Evolutionary conservation across 2,329 filamentous ascomycete genomes (phyloP).

Genomic region (Aspergillus costaricaensis): DNA sequence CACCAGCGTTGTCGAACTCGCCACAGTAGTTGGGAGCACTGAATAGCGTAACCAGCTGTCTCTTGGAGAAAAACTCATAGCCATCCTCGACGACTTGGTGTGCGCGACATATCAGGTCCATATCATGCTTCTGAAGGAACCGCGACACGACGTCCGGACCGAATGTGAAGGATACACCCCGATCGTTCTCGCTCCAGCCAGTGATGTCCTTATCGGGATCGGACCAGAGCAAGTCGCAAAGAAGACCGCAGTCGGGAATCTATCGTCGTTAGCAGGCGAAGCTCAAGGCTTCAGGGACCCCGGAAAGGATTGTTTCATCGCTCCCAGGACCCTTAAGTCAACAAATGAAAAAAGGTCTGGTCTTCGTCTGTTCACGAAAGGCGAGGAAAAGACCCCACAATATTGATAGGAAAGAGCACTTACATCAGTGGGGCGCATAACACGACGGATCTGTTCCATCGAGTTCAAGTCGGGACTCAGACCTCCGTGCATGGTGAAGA

Average conservation of each 20-base stretch:
- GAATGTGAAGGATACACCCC: conserved; percentile 98
- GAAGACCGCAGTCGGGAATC: conserved; percentile 96
- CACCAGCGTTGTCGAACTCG: conserved; percentile 98
- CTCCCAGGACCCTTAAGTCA: conserved; percentile 2
- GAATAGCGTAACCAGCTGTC: conserved; percentile 95
- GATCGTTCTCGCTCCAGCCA: conserved; percentile 98
- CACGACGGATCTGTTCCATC: conserved; percentile 98
- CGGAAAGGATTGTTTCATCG: conserved; percentile 19
- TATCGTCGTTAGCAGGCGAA: conserved; percentile 52
- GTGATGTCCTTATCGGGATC: conserved; percentile 99
- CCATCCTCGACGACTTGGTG: conserved; percentile 99
- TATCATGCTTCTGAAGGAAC: conserved; percentile 98
- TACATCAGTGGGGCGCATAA: conserved; percentile 99
- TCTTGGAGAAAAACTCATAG: conserved; percentile 99
- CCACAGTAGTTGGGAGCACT: conserved; percentile 99
- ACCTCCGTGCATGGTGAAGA: conserved; percentile 99
- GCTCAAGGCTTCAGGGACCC: conserved; percentile 34
- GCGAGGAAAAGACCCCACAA: not conserved
- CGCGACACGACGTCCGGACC: conserved; percentile 95
- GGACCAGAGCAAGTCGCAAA: conserved; percentile 97
- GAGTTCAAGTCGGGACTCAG: conserved; percentile 96
- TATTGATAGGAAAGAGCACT: conserved; percentile 46
- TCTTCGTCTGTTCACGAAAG: not conserved
- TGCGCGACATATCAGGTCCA: conserved; percentile 98
- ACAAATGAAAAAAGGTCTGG: not conserved